Conservation (phyloP, 768 basidiomycete genomes). For the Agrocybe pediades region DNA sequence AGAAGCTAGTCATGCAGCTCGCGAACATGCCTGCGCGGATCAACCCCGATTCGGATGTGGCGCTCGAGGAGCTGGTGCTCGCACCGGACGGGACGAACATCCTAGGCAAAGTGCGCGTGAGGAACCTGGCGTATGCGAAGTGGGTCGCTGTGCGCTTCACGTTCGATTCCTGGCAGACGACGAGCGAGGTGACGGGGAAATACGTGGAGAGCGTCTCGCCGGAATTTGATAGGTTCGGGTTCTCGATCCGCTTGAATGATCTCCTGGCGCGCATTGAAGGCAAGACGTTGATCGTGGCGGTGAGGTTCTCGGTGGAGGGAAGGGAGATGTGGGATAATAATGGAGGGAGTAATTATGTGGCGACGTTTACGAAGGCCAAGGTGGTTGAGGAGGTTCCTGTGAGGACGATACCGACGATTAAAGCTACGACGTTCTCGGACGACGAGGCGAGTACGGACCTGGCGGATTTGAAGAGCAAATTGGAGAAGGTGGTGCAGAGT, state of each 20-base stretch:
- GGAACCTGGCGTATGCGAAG: conserved; percentile 88
- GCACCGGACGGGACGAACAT: conserved; percentile 55
- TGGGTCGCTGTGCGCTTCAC: conserved; percentile 90
- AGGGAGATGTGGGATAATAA: conserved; percentile 96
- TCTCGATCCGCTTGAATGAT: conserved; percentile 77
- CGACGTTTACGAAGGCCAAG: conserved; percentile 56
- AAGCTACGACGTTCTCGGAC: conserved; percentile 27
- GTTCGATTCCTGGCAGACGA: conserved; percentile 94
- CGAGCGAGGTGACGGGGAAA: conserved; percentile 85
- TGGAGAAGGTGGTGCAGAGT: conserved; percentile 62
- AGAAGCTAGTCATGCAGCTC: conserved; percentile 57
- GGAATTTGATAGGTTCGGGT: conserved; percentile 72
- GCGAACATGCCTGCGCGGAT: conserved; percentile 63
- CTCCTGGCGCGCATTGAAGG: conserved; percentile 76
- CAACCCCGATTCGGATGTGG: conserved; percentile 44
- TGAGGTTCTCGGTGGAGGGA: conserved; percentile 71
- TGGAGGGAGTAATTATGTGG: conserved; percentile 71
- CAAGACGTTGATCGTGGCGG: conserved; percentile 78
- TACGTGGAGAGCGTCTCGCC: conserved; percentile 43
- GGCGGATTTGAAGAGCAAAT: conserved; percentile 59
- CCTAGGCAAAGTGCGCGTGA: conserved; percentile 74
- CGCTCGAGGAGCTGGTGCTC: conserved; percentile 57
- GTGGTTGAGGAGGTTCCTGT: conserved; percentile 14
- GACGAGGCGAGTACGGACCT: conserved; percentile 45
- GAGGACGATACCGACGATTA: conserved; percentile 6